These are phyloP conservation scores for Lagerstroemia speciosa DNA, from an alignment of 345 rosid genomes.

Conservation along the genomic window DNA sequence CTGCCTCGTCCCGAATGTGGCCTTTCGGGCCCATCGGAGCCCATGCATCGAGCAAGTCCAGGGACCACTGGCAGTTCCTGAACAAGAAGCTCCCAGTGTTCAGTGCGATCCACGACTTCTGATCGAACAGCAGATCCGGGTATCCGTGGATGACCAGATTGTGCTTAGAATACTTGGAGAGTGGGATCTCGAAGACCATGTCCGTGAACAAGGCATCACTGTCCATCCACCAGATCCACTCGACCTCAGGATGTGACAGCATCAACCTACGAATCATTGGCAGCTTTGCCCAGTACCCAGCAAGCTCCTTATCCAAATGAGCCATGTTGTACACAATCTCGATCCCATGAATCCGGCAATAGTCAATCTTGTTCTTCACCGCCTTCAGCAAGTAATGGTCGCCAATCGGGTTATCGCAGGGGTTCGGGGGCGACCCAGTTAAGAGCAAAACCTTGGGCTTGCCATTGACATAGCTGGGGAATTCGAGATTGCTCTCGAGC, in stretches of 20 bases:
- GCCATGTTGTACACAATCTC: constrained; percentile 97
- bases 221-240: constrained; percentile 99
- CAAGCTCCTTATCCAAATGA: constrained; percentile 81
- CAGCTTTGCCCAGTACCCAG: constrained; percentile 94
- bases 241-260: constrained; percentile 88
- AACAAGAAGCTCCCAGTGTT: constrained; percentile 89
- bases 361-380: constrained; percentile 85
- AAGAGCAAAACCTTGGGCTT: constrained; percentile 66
- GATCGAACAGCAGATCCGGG: constrained; percentile 73
- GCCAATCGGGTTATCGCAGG: constrained; percentile 88
- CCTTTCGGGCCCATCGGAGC: constrained; percentile 98
- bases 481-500: constrained; percentile 54
- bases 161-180: constrained; percentile 47
- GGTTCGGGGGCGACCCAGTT: constrained; percentile 81
- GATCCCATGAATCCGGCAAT: constrained; percentile 92
- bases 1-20: constrained; percentile 69
- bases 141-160: constrained; percentile 89
- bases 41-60: constrained; percentile 92
- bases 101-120: constrained; percentile 93
- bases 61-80: constrained; percentile 87
- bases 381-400: constrained; percentile 84
- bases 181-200: constrained; percentile 77
- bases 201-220: constrained; percentile 96
- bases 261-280: constrained; percentile 82
- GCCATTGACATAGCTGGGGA: constrained; percentile 53